phyloP scores from a whole-genome alignment of 352 stramenopile genomes.

The Globisporangium yorkense region DNA sequence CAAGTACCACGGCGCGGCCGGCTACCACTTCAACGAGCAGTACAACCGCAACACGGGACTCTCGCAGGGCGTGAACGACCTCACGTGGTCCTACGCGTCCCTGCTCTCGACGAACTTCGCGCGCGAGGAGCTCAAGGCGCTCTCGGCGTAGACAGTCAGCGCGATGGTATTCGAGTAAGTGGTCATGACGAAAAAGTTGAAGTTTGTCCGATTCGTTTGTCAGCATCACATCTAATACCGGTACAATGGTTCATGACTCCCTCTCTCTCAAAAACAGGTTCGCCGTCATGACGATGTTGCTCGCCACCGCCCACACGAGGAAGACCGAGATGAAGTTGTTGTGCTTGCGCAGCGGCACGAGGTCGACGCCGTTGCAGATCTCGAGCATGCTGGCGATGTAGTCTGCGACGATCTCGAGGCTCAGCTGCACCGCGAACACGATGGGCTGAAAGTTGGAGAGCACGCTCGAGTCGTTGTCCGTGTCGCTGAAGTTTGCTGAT shows the following conservation, averaged over 20 bases:
- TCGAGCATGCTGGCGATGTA: slow-evolving; percentile 5
- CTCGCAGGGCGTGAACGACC: slow-evolving; percentile 21
- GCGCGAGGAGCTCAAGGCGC: slow-evolving; percentile 20
- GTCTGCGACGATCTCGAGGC: slow-evolving; percentile 4
- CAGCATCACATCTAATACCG: not conserved
- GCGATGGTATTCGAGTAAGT: not conserved
- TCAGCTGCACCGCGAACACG: slow-evolving; percentile 1
- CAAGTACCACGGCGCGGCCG: slow-evolving; percentile 18
- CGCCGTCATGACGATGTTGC: slow-evolving; percentile 2
- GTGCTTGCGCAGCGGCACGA: slow-evolving; percentile 1
- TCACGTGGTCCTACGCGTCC: slow-evolving; percentile 25
- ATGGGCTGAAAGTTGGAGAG: not conserved
- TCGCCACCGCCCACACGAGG: slow-evolving; percentile 2
- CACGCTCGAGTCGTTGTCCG: not conserved
- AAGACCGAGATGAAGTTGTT: slow-evolving; percentile 4
- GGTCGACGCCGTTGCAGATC: slow-evolving; percentile 2
- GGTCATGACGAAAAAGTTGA: not conserved
- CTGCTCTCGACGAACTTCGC: slow-evolving; percentile 17
- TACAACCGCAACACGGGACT: slow-evolving; percentile 24
- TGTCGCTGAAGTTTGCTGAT: not conserved
- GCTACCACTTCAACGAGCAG: slow-evolving; percentile 27
- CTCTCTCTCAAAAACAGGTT: not conserved
- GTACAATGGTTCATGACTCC: not conserved
- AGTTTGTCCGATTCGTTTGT: not conserved
- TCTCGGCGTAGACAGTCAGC: slow-evolving; percentile 7